Base-by-base conservation (phyloP, 371 early-diverging fungal genomes). In the Mortierella sp. region DNA sequence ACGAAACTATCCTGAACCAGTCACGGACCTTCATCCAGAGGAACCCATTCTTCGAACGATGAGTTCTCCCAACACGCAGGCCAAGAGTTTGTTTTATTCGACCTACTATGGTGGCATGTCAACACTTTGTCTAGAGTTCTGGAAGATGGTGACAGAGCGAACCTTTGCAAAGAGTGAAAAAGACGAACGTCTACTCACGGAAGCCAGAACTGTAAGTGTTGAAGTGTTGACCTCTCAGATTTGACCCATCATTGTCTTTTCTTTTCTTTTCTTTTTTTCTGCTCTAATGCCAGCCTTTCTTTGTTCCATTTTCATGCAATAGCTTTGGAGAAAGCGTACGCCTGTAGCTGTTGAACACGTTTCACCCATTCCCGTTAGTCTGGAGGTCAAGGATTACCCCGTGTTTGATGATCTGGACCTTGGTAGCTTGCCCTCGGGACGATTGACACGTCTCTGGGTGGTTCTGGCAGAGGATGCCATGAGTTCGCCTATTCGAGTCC, bases 401-500 rank as follows among this genome's bases (percentile, higher is more conserved):
- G 86, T 86, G 18, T 81, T 87, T 60, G 67, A 77, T 16, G 74
- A 82, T 47, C 70, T 89, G 29, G 87, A 89, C 47, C 60, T 88
- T 43, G 73, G 70, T 19, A 72, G 75, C 43, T 82, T 86, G 58
- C 88, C 89, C 0, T 81, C 74, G 4, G 89, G 88, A 18, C 71
- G 84, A 19, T 56, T 89, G 37, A 85, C 87, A 1, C 77, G 87
- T 7, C 81, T 89, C 26, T 90, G 90, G 89, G 81, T 90, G 6
- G 84, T 85, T 1, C 84, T 89, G n/a, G 86, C 88, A 12, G 86
- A 89, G 60, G 85, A 89, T 68, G 89, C 87, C 5, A 72, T 89
- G 72, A 84, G 87, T 37, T 79, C 80, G 25, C 87, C 87, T 7
- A 87, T 89, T 37, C 84, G 83, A 19, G 89, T 90, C 7, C 91